These are phyloP conservation scores for Colletotrichum melonis DNA, from an alignment of 2,329 filamentous ascomycete genomes.

Conservation along the genomic window DNA sequence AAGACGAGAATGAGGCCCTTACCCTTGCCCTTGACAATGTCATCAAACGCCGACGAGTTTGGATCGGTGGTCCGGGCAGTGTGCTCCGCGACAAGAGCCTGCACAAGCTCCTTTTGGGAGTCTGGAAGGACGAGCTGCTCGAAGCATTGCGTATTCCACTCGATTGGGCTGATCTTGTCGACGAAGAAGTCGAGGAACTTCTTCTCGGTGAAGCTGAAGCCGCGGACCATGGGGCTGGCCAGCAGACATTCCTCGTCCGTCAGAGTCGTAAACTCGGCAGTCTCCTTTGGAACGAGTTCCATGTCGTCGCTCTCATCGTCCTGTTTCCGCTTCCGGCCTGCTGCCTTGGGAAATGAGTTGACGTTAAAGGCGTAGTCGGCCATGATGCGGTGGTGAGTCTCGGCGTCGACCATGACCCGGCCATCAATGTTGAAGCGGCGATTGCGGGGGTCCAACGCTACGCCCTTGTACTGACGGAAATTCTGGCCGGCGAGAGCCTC, in stretches of 20 bases:
- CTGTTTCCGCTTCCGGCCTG: conserved; percentile 35
- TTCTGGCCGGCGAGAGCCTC: conserved; percentile 57
- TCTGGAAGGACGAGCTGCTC: conserved; percentile 59
- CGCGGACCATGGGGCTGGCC: conserved; percentile 59
- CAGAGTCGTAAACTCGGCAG: conserved; percentile 38
- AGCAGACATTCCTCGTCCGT: conserved; percentile 54
- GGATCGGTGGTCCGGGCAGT: conserved; percentile 66
- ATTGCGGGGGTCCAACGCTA: conserved; percentile 41
- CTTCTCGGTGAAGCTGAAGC: conserved; percentile 60
- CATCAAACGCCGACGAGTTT: conserved; percentile 60
- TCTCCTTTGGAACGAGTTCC: conserved; percentile 39
- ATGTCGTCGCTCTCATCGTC: conserved; percentile 35
- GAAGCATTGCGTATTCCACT: conserved; percentile 62
- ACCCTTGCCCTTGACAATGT: conserved; percentile 58
- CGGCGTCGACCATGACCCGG: conserved; percentile 88
- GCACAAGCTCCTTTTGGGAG: conserved; percentile 62
- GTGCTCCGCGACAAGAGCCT: conserved; percentile 70
- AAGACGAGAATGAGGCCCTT: conserved; percentile 60
- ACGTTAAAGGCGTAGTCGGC: conserved; percentile 79
- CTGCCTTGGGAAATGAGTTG: conserved; percentile 33
- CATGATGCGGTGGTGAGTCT: conserved; percentile 84
- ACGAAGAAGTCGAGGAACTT: conserved; percentile 62
- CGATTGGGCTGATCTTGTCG: conserved; percentile 55
- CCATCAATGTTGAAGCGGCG: conserved; percentile 80
- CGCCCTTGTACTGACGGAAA: conserved; percentile 58